Evolutionary conservation across 1,284 basidiomycete species (phyloP).

Genomic region (Microbotryomycetes sp.): DNA sequence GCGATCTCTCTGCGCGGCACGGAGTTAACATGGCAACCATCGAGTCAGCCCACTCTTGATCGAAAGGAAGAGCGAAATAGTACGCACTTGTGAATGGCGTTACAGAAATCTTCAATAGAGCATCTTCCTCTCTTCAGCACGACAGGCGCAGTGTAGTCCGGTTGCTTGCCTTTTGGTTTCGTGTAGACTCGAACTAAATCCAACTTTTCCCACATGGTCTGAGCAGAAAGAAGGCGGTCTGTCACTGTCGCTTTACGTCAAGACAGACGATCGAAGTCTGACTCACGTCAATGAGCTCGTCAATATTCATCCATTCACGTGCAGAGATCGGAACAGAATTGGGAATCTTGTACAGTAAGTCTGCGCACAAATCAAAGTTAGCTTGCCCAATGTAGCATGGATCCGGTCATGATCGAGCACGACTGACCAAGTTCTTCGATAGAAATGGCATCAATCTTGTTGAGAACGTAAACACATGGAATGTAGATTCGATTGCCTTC

Average conservation of each 20-base stretch:
- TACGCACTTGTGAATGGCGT: conserved; percentile 39
- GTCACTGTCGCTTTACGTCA: conserved; percentile 33
- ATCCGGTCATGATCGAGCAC: neutral
- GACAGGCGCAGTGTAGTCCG: conserved; percentile 69
- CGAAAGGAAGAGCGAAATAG: neutral
- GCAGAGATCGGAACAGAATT: conserved; percentile 91
- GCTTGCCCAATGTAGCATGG: too few species aligned
- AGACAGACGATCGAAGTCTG: neutral
- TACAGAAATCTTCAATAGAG: conserved; percentile 81
- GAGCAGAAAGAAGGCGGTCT: conserved; percentile 32
- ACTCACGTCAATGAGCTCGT: conserved; percentile 71
- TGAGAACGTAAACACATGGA: conserved; percentile 56
- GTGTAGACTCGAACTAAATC: conserved; percentile 83
- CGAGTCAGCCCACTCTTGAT: too few species aligned
- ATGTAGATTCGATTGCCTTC: conserved; percentile 75
- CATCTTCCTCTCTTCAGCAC: conserved; percentile 57
- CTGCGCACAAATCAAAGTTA: too few species aligned
- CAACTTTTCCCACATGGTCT: conserved; percentile 75
- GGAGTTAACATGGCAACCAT: too few species aligned
- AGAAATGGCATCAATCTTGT: conserved; percentile 87
- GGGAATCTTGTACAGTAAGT: conserved; percentile 84
- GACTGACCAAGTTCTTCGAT: conserved; percentile 74
- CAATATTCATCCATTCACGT: conserved; percentile 90
- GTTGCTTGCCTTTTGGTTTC: conserved; percentile 81
- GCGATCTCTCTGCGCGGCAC: conserved; percentile 2